These are phyloP conservation scores for Cutaneotrichosporon sp. DNA, from an alignment of 1,284 basidiomycete species.

Conservation along the genomic window DNA sequence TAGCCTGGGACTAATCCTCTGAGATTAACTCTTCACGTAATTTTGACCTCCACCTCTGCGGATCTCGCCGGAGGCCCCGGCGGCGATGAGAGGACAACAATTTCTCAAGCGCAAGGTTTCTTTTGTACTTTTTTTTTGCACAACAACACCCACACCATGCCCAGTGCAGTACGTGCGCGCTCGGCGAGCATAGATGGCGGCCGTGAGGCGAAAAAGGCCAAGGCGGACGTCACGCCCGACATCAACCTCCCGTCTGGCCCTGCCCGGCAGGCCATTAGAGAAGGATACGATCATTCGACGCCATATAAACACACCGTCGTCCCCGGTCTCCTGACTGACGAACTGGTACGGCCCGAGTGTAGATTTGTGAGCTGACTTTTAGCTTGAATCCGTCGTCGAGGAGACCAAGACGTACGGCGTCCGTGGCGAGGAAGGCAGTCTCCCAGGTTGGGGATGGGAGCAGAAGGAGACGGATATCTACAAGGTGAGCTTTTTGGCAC, in stretches of 20 bases:
- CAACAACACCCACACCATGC: constrained; percentile 17
- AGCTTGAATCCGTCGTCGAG: constrained; percentile 66
- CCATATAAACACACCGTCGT: constrained; percentile 85
- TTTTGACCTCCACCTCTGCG: constrained; percentile 4
- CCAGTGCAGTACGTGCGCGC: constrained; percentile 24
- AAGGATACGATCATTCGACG: constrained; percentile 56
- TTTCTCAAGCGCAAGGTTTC: not conserved
- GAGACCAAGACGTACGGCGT: constrained; percentile 45
- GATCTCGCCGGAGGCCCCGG: not conserved
- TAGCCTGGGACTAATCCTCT: no score
- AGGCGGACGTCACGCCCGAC: constrained; percentile 14
- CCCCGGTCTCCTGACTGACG: constrained; percentile 76
- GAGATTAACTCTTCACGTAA: constrained; percentile 1
- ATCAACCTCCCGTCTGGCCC: constrained; percentile 28
- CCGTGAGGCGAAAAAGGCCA: constrained; percentile 25
- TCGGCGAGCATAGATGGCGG: constrained; percentile 17
- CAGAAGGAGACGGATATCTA: constrained; percentile 99
- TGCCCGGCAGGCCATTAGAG: constrained; percentile 20
- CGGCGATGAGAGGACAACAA: not conserved
- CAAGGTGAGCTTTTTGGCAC: constrained; percentile 58
- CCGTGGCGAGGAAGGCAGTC: constrained; percentile 42
- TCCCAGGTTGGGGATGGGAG: constrained; percentile 64
- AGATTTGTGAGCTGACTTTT: constrained; percentile 7
- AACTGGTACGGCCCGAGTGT: constrained; percentile 55
- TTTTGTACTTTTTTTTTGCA: not conserved